Percentiles rank a stretch among this genome's conserved stretches.
Conservation (phyloP, 129 eudicot species). For the Deinandra increscens region DNA sequence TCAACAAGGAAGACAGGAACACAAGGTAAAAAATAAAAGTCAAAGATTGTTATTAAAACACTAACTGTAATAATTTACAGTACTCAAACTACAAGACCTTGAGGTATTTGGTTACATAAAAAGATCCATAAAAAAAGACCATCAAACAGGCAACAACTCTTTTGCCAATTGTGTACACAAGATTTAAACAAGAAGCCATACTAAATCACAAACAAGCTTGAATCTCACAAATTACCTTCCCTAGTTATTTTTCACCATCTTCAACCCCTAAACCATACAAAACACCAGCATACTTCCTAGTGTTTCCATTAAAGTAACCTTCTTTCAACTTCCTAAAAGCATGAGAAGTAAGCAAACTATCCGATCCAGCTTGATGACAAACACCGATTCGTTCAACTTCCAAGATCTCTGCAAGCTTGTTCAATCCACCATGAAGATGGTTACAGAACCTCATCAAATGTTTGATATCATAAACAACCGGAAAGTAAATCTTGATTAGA, state of each 20-base stretch:
- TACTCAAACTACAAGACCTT: conserved; percentile 60
- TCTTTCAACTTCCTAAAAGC: conserved; percentile 69
- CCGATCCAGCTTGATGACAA: conserved; percentile 73
- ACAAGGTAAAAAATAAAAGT: conserved; percentile 29
- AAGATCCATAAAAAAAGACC: conserved; percentile 27
- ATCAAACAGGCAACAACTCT: conserved; percentile 47
- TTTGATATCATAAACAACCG: conserved; percentile 63
- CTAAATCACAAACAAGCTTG: conserved; percentile 41
- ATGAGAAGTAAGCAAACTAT: conserved; percentile 59
- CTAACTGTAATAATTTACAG: conserved; percentile 70
- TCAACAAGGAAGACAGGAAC: conserved; percentile 3
- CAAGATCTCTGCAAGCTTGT: conserved; percentile 65
- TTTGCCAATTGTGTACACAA: conserved; percentile 53
- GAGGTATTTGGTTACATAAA: conserved; percentile 48
- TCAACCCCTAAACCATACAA: conserved; percentile 71
- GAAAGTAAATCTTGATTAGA: conserved; percentile 61
- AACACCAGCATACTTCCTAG: conserved; percentile 71
- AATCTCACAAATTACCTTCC: conserved; percentile 27
- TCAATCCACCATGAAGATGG: conserved; percentile 71
- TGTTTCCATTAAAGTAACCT: conserved; percentile 48
- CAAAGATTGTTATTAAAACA: conserved; percentile 63
- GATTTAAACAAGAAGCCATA: conserved; percentile 38
- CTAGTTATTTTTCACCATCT: conserved; percentile 53
- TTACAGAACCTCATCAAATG: conserved; percentile 75
- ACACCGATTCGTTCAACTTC: conserved; percentile 62